Percentiles rank a stretch among this genome's conserved stretches.
Evolutionary conservation across 2,329 filamentous ascomycete genomes (phyloP).

Genomic region (Ceratocystis albifundus): DNA sequence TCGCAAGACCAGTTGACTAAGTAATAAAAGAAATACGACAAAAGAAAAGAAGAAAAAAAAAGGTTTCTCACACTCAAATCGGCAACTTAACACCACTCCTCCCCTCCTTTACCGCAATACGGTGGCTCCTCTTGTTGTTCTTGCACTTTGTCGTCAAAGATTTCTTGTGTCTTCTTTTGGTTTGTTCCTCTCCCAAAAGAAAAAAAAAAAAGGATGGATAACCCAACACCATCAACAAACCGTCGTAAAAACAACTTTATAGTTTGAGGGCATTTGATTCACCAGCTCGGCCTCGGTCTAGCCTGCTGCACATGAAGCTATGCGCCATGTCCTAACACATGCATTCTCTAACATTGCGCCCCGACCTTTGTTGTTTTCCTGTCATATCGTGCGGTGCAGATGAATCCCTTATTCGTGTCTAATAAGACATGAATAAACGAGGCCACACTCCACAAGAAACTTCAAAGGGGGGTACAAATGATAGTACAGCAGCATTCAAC

Average conservation of each 20-base stretch:
- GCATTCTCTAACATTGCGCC: not conserved
- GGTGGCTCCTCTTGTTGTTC: not conserved
- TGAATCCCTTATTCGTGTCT: not conserved
- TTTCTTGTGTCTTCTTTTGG: not conserved
- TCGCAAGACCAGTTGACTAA: not conserved
- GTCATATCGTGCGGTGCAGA: not conserved
- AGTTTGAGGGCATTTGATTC: constrained; percentile 8
- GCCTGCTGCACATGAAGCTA: not conserved
- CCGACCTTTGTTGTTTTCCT: not conserved
- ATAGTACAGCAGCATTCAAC: too few species aligned
- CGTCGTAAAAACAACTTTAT: not conserved
- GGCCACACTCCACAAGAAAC: not conserved
- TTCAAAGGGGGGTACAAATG: not conserved
- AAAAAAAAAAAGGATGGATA: not conserved
- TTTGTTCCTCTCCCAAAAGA: not conserved
- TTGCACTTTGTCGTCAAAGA: constrained; percentile 1
- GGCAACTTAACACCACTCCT: too few species aligned
- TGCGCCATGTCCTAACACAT: not conserved
- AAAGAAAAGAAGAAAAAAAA: constrained; percentile 6
- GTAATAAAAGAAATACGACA: constrained; percentile 3
- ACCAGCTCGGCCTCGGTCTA: not conserved
- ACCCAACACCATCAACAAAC: constrained; percentile 1
- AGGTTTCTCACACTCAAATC: constrained; percentile 1
- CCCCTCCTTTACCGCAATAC: not conserved
- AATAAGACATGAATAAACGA: constrained; percentile 10